Evolutionary conservation across 345 rosid genomes (phyloP).

Genomic region (Psidium guajava): DNA sequence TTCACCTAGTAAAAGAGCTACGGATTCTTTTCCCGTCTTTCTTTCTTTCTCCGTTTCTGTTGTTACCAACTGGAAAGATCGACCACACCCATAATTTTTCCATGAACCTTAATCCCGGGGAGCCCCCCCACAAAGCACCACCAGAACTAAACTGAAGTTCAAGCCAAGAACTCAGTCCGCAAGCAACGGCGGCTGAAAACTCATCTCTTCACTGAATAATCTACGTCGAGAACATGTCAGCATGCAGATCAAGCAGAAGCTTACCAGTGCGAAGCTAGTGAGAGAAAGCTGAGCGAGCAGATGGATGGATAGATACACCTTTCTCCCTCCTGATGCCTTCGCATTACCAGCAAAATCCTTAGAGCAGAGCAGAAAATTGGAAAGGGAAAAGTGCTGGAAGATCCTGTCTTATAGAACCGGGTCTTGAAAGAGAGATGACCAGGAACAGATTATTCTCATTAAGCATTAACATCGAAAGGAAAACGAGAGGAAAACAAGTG

Average conservation of each 20-base stretch:
- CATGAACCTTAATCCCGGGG: neutral
- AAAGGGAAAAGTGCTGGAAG: neutral
- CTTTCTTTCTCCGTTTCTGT: neutral
- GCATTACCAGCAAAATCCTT: neutral
- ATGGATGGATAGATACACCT: neutral
- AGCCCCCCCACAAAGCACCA: neutral
- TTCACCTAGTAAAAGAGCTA: neutral
- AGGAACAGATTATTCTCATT: neutral
- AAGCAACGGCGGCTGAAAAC: neutral
- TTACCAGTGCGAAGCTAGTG: neutral
- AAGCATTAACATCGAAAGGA: neutral
- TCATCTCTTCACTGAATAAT: neutral
- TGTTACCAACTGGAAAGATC: neutral
- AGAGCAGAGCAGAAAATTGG: neutral
- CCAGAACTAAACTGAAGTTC: neutral
- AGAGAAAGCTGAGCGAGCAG: neutral
- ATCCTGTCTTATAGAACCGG: neutral
- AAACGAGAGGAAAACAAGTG: conserved; percentile 8
- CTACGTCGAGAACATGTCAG: neutral
- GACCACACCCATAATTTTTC: neutral
- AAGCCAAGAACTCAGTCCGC: neutral
- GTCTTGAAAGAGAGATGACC: neutral
- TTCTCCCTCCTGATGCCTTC: neutral
- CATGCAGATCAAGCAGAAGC: neutral
- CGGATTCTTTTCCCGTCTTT: neutral